These are phyloP conservation scores for Trichoderma semiorbis DNA, from an alignment of 2,329 filamentous ascomycete species.

Conservation along the genomic window DNA sequence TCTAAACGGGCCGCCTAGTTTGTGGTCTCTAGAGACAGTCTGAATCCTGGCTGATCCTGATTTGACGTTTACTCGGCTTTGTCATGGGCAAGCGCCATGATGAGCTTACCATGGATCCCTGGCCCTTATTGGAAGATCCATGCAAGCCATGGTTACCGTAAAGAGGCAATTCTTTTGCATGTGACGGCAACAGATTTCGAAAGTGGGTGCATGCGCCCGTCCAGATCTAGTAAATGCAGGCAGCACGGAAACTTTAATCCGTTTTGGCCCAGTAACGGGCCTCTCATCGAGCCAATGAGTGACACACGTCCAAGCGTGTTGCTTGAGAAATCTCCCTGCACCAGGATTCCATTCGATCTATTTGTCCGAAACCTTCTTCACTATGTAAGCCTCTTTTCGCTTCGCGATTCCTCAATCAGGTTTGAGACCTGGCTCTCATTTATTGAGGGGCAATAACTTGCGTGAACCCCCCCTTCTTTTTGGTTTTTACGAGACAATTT, in stretches of 20 bases:
- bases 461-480: not conserved
- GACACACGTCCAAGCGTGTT: not conserved
- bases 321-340: not conserved
- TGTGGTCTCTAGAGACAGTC: not conserved
- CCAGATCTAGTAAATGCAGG: not conserved
- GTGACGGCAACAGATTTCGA: not conserved
- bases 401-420: not conserved
- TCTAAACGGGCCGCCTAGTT: not conserved
- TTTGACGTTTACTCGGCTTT: not conserved
- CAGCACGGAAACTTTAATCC: slow-evolving; percentile 11
- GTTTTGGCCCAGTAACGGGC: not conserved
- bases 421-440: not conserved
- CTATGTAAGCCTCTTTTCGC: not conserved
- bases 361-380: not conserved
- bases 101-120: not conserved
- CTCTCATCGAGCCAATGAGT: not conserved
- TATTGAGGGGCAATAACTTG: not conserved
- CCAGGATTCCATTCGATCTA: not conserved
- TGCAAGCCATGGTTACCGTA: not conserved
- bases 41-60: not conserved
- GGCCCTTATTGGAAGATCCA: slow-evolving; percentile 1
- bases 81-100: not conserved
- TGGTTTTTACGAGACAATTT: not conserved
- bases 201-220: slow-evolving; percentile 2
- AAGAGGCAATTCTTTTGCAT: not conserved